Evolutionary conservation across 176 grass and related monocot species (phyloP).

Genomic region (Ampelocalamus luodianensis): DNA sequence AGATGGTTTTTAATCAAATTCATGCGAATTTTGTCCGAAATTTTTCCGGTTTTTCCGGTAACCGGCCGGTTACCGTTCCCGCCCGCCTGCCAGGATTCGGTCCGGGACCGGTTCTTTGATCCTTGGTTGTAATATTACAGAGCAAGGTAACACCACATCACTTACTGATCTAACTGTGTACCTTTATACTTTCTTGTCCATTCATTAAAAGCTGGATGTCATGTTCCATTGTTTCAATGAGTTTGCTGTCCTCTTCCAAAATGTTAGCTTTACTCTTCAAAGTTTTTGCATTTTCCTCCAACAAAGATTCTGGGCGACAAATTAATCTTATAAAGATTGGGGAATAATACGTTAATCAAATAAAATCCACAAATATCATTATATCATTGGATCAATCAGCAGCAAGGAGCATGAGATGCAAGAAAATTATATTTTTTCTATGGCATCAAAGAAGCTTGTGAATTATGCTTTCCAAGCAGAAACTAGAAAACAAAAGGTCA

Average conservation of each 20-base stretch:
- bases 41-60: no score
- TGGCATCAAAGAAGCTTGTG: constrained; percentile 2
- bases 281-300: constrained; percentile 56
- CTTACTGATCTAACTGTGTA: constrained; percentile 43
- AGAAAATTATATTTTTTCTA: neutral
- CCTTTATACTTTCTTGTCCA: constrained; percentile 58
- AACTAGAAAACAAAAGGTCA: constrained; percentile 31
- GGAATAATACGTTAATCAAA: constrained; percentile 27
- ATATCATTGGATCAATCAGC: neutral
- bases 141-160: constrained; percentile 6
- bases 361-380: constrained; percentile 33
- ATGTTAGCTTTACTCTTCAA: constrained; percentile 51
- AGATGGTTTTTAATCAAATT: no score
- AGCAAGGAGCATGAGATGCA: constrained; percentile 7
- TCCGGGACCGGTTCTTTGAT: no score
- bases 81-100: no score
- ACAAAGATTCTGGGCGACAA: constrained; percentile 60
- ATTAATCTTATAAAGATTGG: no score
- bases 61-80: no score
- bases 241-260: constrained; percentile 61
- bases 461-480: neutral
- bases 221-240: constrained; percentile 64
- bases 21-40: no score
- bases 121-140: neutral
- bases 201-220: constrained; percentile 60